Base-by-base conservation (phyloP, 805 yeast species). In the Blastobotrys attinorum region DNA sequence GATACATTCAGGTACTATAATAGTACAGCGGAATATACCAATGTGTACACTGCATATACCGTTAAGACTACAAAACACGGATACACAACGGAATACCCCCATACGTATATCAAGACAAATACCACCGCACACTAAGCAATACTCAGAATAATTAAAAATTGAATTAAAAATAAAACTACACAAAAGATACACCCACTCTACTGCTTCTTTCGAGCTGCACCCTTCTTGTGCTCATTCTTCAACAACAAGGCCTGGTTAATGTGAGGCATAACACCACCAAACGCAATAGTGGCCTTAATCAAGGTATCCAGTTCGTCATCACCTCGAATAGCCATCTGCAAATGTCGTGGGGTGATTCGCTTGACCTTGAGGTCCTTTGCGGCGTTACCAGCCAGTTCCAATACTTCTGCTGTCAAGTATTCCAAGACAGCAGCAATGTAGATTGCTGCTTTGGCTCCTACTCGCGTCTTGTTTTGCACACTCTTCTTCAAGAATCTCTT, bases 301-400 rank as follows among this genome's bases (percentile, higher is more conserved):
- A 90, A 76, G 52, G 87, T 81, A 72, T 89, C 96, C 66, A 90
- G 79, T 70, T 90, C 97, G 67, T 90, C 97, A 67, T 90, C 97
- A 63, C 96, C 96, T 73, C 97, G 86, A 61, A 89, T 89, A 50
- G 97, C 97, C 60, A 89, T 76, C 68, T 89, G 96, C 61, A 89
- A 74, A 67, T 89, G 97, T 71, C 97, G 85, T 60, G 97, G 97
- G 16, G 96, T 88, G 64, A 89, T 89, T 81, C 97, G 87, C 70
- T 89, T 88, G 56, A 87, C 92, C 65, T 86, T 85, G 64, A 87
- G 74, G 62, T 90, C 97, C 66, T 90, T 88, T 37, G 97, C 97
- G 31, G 97, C 97, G 64, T 90, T 90, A 69, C 97, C 97, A 47
- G 97, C 97, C 75, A 90, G 75, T 72, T 90, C 97, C 59, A 90